These are phyloP conservation scores for Aspergillus unguis DNA, from an alignment of 2,329 filamentous ascomycete species.

Conservation along the genomic window DNA sequence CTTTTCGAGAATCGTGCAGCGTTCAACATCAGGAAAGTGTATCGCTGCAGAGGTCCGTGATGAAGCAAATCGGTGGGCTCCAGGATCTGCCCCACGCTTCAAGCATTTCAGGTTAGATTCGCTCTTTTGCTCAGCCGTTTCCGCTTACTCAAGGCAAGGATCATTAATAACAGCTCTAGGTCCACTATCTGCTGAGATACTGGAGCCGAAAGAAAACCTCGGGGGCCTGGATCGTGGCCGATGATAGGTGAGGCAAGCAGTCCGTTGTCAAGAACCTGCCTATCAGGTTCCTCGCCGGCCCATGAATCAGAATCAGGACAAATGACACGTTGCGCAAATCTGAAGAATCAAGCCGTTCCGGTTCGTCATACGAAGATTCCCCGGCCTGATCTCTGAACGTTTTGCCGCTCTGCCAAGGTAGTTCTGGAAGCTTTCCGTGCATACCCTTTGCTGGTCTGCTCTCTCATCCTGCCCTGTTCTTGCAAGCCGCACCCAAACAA, in stretches of 20 bases:
- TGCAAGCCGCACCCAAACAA: not conserved
- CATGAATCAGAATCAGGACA: not conserved
- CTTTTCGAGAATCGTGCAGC: not conserved
- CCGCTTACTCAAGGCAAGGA: not conserved
- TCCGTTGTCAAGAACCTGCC: too few relatives aligned
- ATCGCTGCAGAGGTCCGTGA: slow-evolving; percentile 6
- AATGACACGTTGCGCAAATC: not conserved
- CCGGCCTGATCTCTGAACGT: not conserved
- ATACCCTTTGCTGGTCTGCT: not conserved
- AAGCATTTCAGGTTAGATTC: not conserved
- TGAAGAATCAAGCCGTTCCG: not conserved
- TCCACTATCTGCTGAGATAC: not conserved
- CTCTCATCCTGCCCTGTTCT: not conserved
- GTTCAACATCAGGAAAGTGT: not conserved
- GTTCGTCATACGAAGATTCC: not conserved
- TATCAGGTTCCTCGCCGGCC: not conserved
- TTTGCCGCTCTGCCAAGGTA: not conserved
- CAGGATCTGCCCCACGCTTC: slow-evolving; percentile 6
- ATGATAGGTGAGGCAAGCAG: not conserved
- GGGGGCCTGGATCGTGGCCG: slow-evolving; percentile 7
- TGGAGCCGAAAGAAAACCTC: slow-evolving; percentile 7
- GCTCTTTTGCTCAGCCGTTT: not conserved
- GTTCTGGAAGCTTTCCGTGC: slow-evolving; percentile 6
- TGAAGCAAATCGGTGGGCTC: slow-evolving; percentile 5
- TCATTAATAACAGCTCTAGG: slow-evolving; percentile 2